These are phyloP conservation scores for Arachnomyces sp. DNA, from an alignment of 2,329 filamentous ascomycete species.

Conservation along the genomic window DNA sequence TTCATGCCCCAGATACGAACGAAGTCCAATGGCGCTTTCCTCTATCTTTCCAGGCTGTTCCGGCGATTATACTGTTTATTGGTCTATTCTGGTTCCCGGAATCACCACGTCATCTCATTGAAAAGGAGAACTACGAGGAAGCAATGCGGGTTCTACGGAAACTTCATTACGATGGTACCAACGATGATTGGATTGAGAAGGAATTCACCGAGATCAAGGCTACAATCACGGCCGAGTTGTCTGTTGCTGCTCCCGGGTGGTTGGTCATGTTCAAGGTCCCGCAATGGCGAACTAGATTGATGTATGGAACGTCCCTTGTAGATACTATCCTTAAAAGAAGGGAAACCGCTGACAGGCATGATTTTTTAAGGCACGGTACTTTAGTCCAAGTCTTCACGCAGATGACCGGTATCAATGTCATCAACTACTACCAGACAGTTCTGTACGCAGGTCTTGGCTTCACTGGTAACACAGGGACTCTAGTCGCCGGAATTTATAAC, in stretches of 20 bases:
- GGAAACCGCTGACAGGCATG: too few species aligned
- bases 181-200: conserved; percentile 50
- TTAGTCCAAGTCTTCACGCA: conserved; percentile 59
- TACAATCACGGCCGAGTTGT: conserved; percentile 53
- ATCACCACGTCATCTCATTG: conserved; percentile 27
- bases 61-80: conserved; percentile 34
- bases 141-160: conserved; percentile 42
- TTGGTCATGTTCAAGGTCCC: conserved; percentile 32
- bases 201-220: conserved; percentile 54
- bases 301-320: conserved; percentile 22
- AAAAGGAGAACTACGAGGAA: conserved; percentile 41
- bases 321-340: too few species aligned
- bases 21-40: conserved; percentile 34
- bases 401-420: conserved; percentile 37
- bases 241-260: conserved; percentile 40
- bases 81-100: conserved; percentile 31
- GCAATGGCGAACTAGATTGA: conserved; percentile 51
- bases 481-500: conserved; percentile 55
- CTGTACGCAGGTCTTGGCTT: conserved; percentile 45
- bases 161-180: conserved; percentile 46
- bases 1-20: conserved; percentile 20
- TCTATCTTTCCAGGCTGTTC: conserved; percentile 39
- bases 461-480: conserved; percentile 43
- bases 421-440: conserved; percentile 34
- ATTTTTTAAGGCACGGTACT: conserved; percentile 40